phyloP scores from a whole-genome alignment of 257 asterid species.

The Perilla frutescens region DNA sequence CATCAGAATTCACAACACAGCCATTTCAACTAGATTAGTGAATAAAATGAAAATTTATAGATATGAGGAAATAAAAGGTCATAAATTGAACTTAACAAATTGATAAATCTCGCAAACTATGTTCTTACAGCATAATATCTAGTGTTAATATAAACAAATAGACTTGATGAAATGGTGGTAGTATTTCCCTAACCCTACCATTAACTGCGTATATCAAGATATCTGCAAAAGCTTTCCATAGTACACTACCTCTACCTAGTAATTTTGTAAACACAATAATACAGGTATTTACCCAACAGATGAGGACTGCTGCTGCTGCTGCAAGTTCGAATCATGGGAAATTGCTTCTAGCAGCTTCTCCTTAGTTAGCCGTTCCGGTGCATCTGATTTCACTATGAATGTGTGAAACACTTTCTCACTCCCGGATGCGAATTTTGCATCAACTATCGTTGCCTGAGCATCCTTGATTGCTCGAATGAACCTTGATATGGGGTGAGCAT shows the following conservation, averaged over 20 bases:
- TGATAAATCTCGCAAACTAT: slow-evolving; percentile 30
- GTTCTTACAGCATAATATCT: slow-evolving; percentile 25
- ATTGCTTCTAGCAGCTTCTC: slow-evolving; percentile 70
- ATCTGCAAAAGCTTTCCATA: slow-evolving; percentile 40
- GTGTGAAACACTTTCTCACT: slow-evolving; percentile 72
- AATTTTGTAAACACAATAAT: slow-evolving; percentile 19
- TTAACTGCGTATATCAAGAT: slow-evolving; percentile 32
- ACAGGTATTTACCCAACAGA: slow-evolving; percentile 38
- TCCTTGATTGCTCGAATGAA: slow-evolving; percentile 60
- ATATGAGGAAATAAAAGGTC: slow-evolving; percentile 14
- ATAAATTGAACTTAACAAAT: slow-evolving; percentile 26
- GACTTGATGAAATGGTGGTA: slow-evolving; percentile 23
- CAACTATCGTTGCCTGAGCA: slow-evolving; percentile 58
- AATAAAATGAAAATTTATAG: neutral
- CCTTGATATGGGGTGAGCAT: slow-evolving; percentile 63
- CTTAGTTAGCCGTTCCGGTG: slow-evolving; percentile 63
- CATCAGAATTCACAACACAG: no score
- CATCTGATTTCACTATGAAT: slow-evolving; percentile 63
- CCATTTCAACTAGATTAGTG: neutral
- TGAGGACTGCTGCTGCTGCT: slow-evolving; percentile 29
- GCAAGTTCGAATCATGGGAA: slow-evolving; percentile 45
- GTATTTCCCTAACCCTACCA: slow-evolving; percentile 36
- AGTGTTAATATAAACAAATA: slow-evolving; percentile 31
- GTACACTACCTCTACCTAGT: slow-evolving; percentile 40
- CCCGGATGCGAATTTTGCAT: slow-evolving; percentile 59